These are phyloP conservation scores for Wallacemonas sp. DNA, from an alignment of 208 protist species.

Conservation along the genomic window DNA sequence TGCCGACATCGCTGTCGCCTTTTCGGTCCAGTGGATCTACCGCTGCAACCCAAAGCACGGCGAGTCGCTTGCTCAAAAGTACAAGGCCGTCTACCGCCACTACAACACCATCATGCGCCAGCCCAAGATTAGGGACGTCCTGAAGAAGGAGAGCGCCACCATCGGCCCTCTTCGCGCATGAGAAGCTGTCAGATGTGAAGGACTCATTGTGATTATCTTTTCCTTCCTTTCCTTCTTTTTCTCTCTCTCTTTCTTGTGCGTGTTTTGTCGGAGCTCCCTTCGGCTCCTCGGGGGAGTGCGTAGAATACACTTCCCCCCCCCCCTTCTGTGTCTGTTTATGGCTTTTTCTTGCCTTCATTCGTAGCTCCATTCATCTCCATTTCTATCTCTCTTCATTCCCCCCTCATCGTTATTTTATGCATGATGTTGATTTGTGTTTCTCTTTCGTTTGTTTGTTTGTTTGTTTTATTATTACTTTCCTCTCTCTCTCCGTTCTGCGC, in stretches of 20 bases:
- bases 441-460: constrained; percentile 4
- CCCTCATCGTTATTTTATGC: constrained; percentile 14
- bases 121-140: constrained; percentile 59
- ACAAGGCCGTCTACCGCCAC: constrained; percentile 62
- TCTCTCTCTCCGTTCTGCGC: neutral
- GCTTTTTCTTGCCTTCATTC: neutral
- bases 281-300: too few relatives aligned
- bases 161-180: constrained; percentile 39
- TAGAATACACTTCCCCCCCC: neutral
- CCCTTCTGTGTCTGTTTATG: neutral
- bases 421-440: neutral
- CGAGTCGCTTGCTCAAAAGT: constrained; percentile 57
- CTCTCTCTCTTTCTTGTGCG: neutral
- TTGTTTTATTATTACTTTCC: constrained; percentile 10
- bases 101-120: constrained; percentile 85
- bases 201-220: neutral
- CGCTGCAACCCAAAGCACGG: constrained; percentile 57
- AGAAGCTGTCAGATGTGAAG: too few relatives aligned
- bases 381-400: constrained; percentile 1
- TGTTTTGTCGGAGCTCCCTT: too few relatives aligned
- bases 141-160: constrained; percentile 54
- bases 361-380: neutral
- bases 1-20: constrained; percentile 78
- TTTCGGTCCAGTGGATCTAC: constrained; percentile 65
- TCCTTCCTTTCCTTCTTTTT: neutral